phyloP scores from a whole-genome alignment of 2,329 filamentous ascomycete species.

The Ceratocystis eucalypticola region DNA sequence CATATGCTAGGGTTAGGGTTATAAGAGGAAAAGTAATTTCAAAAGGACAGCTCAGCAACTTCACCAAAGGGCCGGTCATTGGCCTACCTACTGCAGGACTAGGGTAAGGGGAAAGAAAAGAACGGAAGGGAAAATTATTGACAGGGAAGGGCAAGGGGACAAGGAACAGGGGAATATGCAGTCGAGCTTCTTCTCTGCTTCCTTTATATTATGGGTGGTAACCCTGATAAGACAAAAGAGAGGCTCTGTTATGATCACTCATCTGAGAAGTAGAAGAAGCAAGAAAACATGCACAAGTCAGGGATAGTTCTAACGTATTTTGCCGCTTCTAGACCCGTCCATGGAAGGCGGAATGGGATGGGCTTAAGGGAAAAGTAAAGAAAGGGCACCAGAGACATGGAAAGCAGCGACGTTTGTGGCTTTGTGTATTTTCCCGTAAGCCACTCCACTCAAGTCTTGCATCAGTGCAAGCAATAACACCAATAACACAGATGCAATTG shows the following conservation, averaged over 20 bases:
- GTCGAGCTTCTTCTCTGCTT: background rate
- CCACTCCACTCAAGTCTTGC: no score
- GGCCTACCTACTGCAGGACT: background rate
- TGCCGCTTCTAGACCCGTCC: slow-evolving; percentile 16
- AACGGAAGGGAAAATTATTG: background rate
- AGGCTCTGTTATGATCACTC: background rate
- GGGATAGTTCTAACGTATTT: background rate
- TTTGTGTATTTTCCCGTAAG: background rate
- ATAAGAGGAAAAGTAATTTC: background rate
- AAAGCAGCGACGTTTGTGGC: background rate
- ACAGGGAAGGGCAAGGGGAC: background rate
- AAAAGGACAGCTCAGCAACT: slow-evolving; percentile 12
- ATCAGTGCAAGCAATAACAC: no score
- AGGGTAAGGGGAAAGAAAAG: background rate
- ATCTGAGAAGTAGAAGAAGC: background rate
- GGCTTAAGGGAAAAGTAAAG: background rate
- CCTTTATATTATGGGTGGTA: background rate
- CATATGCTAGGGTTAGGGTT: background rate
- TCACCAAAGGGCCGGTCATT: background rate
- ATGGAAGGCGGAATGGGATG: background rate
- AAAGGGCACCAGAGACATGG: background rate
- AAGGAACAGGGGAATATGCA: background rate
- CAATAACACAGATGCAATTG: background rate
- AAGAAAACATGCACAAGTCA: background rate
- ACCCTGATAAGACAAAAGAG: slow-evolving; percentile 19